Percentiles rank a stretch among this genome's conserved stretches.
These are phyloP conservation scores for Eruca vesicaria DNA, from an alignment of 441 rosid species.

Conservation along the genomic window DNA sequence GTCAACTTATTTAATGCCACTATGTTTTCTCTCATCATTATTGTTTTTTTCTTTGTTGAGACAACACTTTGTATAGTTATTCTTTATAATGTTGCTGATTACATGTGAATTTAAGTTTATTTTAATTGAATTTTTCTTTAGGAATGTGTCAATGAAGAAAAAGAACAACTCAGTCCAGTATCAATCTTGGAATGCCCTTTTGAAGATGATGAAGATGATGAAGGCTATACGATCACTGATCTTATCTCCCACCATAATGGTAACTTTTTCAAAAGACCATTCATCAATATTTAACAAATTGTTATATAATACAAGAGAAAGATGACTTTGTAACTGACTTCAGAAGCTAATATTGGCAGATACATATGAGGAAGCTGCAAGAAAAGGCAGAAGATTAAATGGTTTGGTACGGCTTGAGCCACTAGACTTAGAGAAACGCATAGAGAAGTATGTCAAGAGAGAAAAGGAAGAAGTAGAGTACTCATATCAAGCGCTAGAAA, in stretches of 20 bases:
- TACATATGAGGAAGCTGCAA: slow-evolving; percentile 11
- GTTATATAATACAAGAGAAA: background rate
- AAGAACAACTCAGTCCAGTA: slow-evolving; percentile 75
- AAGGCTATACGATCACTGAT: slow-evolving; percentile 10
- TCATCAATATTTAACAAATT: background rate
- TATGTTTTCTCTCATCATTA: background rate
- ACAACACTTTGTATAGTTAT: background rate
- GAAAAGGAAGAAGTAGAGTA: slow-evolving; percentile 17
- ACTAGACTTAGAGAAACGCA: slow-evolving; percentile 28
- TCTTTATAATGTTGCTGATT: background rate
- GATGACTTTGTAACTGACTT: background rate
- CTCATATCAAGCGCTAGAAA: slow-evolving; percentile 1
- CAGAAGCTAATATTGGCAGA: background rate
- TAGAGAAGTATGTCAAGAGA: slow-evolving; percentile 19
- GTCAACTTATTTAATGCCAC: slow-evolving; percentile 5
- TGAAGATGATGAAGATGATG: slow-evolving; percentile 43
- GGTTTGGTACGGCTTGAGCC: slow-evolving; percentile 23
- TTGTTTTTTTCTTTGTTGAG: background rate
- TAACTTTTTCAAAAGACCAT: background rate
- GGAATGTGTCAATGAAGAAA: slow-evolving; percentile 58
- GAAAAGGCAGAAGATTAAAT: slow-evolving; percentile 16
- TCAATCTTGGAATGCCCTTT: slow-evolving; percentile 76
- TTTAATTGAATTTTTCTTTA: slow-evolving; percentile 10
- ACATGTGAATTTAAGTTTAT: background rate
- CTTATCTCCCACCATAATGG: slow-evolving; percentile 26